Evolutionary conservation across 305 asterid genomes (phyloP).

Genomic region (Ilex paraguariensis): DNA sequence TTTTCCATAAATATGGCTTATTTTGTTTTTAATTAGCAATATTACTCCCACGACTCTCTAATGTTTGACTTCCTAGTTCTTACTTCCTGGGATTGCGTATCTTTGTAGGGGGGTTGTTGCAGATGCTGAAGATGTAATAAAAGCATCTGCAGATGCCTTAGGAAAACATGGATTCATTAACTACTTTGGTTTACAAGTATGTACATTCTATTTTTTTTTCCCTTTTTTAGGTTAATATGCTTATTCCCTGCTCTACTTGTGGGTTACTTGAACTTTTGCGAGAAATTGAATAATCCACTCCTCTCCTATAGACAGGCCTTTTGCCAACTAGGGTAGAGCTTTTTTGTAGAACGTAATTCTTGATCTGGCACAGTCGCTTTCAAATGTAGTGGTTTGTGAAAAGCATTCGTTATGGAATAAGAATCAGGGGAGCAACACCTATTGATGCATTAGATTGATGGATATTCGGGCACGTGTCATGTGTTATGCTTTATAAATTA

Average conservation of each 20-base stretch:
- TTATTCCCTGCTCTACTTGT: not conserved
- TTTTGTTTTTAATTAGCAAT: not conserved
- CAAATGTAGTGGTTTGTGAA: too few relatives aligned
- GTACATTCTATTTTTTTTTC: not conserved
- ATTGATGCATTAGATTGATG: not conserved
- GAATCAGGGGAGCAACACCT: not conserved
- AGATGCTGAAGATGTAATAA: constrained; percentile 67
- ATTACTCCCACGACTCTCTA: too few relatives aligned
- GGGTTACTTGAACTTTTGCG: too few relatives aligned
- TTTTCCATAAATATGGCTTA: not conserved
- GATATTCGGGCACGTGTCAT: not conserved
- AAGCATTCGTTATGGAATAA: not conserved
- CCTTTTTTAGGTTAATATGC: not conserved
- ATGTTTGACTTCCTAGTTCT: constrained; percentile 5
- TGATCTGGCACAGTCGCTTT: too few relatives aligned
- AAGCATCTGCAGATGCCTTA: constrained; percentile 65
- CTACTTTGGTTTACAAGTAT: constrained; percentile 94
- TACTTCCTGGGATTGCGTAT: constrained; percentile 7
- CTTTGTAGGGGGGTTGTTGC: constrained; percentile 69
- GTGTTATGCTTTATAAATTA: not conserved
- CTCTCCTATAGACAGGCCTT: too few relatives aligned
- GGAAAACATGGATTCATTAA: constrained; percentile 82
- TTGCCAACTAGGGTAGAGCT: too few relatives aligned
- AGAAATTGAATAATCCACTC: too few relatives aligned
- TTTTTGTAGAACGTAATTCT: too few relatives aligned